Conservation (phyloP, 805 yeast genomes). For the Torulaspora quercuum region DNA sequence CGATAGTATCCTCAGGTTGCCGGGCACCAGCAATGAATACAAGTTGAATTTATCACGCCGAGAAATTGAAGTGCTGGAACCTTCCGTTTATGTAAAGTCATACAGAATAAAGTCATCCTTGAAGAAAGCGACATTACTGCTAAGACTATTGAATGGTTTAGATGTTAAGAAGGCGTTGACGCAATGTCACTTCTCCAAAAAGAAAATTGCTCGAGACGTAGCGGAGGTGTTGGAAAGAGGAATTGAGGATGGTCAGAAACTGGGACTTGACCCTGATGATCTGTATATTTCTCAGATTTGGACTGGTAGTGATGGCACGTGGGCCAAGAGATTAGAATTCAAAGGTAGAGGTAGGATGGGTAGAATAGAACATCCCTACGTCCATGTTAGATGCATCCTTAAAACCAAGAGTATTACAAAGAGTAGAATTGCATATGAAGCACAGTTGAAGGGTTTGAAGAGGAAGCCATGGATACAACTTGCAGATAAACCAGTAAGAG, state of each 20-base stretch:
- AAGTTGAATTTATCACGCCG: slow-evolving; percentile 54
- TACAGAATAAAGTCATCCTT: slow-evolving; percentile 81
- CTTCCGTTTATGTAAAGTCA: slow-evolving; percentile 77
- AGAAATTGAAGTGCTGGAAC: slow-evolving; percentile 80
- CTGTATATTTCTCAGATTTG: slow-evolving; percentile 77
- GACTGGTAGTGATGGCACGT: slow-evolving; percentile 85
- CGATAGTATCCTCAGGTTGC: slow-evolving; percentile 45
- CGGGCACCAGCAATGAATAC: slow-evolving; percentile 45
- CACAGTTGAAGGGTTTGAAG: slow-evolving; percentile 43
- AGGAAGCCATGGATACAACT: slow-evolving; percentile 53
- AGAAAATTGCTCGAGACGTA: slow-evolving; percentile 74
- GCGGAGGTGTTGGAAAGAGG: slow-evolving; percentile 73
- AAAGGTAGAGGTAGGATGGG: slow-evolving; percentile 93
- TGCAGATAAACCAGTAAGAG: slow-evolving; percentile 46
- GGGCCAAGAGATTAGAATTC: slow-evolving; percentile 66
- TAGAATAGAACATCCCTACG: slow-evolving; percentile 65
- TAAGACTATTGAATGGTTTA: slow-evolving; percentile 71
- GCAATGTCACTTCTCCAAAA: slow-evolving; percentile 84
- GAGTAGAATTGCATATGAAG: slow-evolving; percentile 58
- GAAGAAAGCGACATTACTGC: slow-evolving; percentile 79
- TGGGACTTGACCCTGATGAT: slow-evolving; percentile 57
- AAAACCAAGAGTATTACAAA: slow-evolving; percentile 60
- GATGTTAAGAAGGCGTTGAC: slow-evolving; percentile 77
- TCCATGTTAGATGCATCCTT: slow-evolving; percentile 76
- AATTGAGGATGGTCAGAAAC: slow-evolving; percentile 58